Percentiles rank a stretch among this genome's conserved stretches.
Conservation (phyloP, 177 flowering plant genomes). For the Vitis hybrid region DNA sequence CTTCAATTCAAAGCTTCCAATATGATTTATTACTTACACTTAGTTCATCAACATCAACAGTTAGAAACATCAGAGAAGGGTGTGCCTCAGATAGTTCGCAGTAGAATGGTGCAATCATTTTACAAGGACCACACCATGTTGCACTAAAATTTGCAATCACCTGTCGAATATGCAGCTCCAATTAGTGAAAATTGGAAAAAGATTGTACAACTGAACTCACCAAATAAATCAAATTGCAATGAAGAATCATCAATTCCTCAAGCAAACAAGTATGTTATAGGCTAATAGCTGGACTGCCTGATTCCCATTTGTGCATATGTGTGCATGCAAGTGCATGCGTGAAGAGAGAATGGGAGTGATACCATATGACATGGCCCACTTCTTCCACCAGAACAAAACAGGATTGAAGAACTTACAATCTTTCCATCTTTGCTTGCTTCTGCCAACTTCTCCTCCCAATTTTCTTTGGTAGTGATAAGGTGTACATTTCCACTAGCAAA, state of each 20-base stretch:
- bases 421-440: conserved; percentile 54
- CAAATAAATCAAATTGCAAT: background rate
- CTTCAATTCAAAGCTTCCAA: background rate
- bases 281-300: no score
- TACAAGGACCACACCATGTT: conserved; percentile 97
- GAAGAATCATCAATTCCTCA: background rate
- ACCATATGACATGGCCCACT: background rate
- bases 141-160: conserved; percentile 92
- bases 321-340: no score
- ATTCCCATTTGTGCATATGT: no score
- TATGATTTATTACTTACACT: conserved; percentile 46
- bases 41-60: conserved; percentile 88
- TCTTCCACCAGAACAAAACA: background rate
- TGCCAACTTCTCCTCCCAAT: conserved; percentile 59
- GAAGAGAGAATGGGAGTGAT: no score
- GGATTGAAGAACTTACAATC: conserved; percentile 41
- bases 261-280: no score
- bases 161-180: conserved; percentile 36
- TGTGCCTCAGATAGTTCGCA: conserved; percentile 74
- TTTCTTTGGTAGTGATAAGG: conserved; percentile 43
- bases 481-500: conserved; percentile 58
- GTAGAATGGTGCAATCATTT: conserved; percentile 70
- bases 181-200: background rate
- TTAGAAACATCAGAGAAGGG: conserved; percentile 62
- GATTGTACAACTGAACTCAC: background rate